A percentile compares a stretch with the other conserved stretches of the same genome.
Conservation (phyloP, 2,329 filamentous ascomycete species). For the Aspergillus sclerotialis region DNA sequence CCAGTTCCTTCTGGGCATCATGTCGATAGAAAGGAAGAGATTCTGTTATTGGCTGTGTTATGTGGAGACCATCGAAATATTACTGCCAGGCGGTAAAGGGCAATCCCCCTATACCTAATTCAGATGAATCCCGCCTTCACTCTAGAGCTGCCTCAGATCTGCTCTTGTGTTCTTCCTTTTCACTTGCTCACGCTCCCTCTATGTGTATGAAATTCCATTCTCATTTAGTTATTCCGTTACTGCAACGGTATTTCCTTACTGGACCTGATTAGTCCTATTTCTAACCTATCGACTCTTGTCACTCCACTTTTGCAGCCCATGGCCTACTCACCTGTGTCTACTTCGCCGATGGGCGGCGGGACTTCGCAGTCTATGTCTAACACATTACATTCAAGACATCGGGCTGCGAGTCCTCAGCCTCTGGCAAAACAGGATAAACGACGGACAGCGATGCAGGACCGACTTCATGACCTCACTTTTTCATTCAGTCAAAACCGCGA, state of each 20-base stretch:
- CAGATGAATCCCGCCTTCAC: neutral
- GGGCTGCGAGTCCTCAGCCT: constrained; percentile 16
- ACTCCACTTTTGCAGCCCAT: constrained; percentile 4
- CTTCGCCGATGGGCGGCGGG: constrained; percentile 11
- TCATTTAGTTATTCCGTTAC: neutral
- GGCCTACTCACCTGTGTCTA: constrained; percentile 15
- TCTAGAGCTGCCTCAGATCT: neutral
- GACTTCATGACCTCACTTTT: constrained; percentile 66
- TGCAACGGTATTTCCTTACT: neutral
- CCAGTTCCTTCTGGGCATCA: too few species aligned
- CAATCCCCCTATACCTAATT: neutral
- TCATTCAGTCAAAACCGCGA: constrained; percentile 77
- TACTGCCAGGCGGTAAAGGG: neutral
- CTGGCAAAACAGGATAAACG: constrained; percentile 85
- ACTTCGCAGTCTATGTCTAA: constrained; percentile 7
- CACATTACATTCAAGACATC: too few species aligned
- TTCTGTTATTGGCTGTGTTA: too few species aligned
- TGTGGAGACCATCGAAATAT: too few species aligned
- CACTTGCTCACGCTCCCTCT: neutral
- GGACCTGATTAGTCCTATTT: neutral
- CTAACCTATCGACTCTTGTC: neutral
- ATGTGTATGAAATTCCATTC: neutral
- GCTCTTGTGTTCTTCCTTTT: neutral
- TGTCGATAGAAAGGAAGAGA: too few species aligned
- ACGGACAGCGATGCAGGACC: constrained; percentile 73